These are phyloP conservation scores for Pleomassaria siparia DNA, from an alignment of 2,329 filamentous ascomycete species.

Conservation along the genomic window DNA sequence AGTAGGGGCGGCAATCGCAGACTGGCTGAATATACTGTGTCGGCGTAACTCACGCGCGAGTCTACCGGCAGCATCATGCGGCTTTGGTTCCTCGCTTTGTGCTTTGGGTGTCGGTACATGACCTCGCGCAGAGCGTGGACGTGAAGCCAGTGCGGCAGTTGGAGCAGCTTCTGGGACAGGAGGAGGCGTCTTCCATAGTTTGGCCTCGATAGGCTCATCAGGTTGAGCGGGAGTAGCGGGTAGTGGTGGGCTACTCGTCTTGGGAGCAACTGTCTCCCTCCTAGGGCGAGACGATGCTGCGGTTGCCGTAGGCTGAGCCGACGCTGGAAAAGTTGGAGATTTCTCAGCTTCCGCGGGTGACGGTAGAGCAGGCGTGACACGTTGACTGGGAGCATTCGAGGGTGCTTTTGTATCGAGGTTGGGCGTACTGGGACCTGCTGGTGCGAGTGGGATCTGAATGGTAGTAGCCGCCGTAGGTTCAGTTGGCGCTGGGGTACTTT, in stretches of 20 bases:
- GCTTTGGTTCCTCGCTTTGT: constrained; percentile 51
- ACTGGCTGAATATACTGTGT: constrained; percentile 49
- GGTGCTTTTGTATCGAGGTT: constrained; percentile 12
- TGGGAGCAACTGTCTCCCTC: constrained; percentile 34
- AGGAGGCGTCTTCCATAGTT: constrained; percentile 21
- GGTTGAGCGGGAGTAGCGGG: constrained; percentile 8
- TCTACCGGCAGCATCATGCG: constrained; percentile 38
- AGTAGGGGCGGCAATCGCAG: constrained; percentile 39
- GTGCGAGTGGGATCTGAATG: constrained; percentile 47
- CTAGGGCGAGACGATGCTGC: constrained; percentile 39
- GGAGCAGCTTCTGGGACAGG: constrained; percentile 6
- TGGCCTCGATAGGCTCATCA: constrained; percentile 4
- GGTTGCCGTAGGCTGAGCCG: constrained; percentile 21
- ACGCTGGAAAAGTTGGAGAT: constrained; percentile 13
- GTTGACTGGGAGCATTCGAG: constrained; percentile 13
- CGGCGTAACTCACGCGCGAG: constrained; percentile 45
- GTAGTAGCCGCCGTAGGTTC: constrained; percentile 26
- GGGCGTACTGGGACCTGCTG: constrained; percentile 43
- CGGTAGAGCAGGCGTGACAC: constrained; percentile 16
- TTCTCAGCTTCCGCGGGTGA: constrained; percentile 18
- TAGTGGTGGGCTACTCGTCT: constrained; percentile 25
- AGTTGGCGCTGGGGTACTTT: constrained; percentile 13
- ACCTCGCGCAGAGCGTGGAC: constrained; percentile 43
- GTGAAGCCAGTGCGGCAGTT: constrained; percentile 19
- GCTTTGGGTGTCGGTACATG: constrained; percentile 46